Evolutionary conservation across 176 grass and related monocot genomes (phyloP).

Genomic region (Phragmites australis): DNA sequence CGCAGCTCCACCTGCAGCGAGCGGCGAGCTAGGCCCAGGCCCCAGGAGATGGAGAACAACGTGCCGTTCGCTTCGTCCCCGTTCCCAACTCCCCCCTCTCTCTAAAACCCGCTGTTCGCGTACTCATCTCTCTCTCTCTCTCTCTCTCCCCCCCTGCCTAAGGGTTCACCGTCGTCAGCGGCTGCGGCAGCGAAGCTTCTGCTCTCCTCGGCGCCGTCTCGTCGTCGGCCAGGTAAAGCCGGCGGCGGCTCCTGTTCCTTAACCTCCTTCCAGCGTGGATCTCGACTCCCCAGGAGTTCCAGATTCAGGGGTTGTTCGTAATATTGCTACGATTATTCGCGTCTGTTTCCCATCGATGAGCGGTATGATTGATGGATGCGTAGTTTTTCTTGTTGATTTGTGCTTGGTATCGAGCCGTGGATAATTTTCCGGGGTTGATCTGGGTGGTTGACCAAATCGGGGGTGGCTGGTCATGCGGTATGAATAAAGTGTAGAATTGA

Average conservation of each 20-base stretch:
- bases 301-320: not conserved
- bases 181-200: not conserved
- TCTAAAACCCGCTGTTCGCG: slow-evolving; percentile 22
- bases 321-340: not conserved
- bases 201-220: not conserved
- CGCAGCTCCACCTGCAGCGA: slow-evolving; percentile 23
- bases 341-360: not conserved
- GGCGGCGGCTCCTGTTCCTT: not conserved
- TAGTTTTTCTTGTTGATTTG: slow-evolving; percentile 11
- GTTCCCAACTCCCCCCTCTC: not conserved
- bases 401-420: not conserved
- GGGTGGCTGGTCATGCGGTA: not conserved
- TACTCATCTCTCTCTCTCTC: not conserved
- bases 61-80: not conserved
- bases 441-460: not conserved
- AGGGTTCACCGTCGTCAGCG: slow-evolving; percentile 13
- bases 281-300: not conserved
- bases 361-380: not conserved
- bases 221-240: slow-evolving; percentile 19
- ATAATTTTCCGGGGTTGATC: not conserved
- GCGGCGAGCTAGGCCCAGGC: not conserved
- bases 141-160: not conserved
- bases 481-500: not conserved
- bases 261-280: not conserved
- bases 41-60: not conserved